Evolutionary conservation across 805 yeast genomes (phyloP), one percentile per base, ranked within the genome.

Genomic region (Kregervanrija fluxuum): DNA sequence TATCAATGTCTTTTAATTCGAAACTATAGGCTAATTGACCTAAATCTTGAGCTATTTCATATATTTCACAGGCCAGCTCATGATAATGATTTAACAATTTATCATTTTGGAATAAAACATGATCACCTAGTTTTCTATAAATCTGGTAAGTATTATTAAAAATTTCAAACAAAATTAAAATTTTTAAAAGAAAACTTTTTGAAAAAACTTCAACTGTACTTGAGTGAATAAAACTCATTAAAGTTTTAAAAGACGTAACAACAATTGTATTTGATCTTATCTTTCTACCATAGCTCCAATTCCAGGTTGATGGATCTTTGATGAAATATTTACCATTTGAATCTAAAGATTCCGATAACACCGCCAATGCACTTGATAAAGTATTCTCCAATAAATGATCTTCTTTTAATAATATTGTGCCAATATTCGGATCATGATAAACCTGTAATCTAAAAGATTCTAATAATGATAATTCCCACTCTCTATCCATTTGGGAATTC

Each of bases 91-190:
- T 66, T 50, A 71, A 80, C 37, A 70, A 75, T 30, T 66, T 66
- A 35, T 69, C 67, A 54, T 83, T 88, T 42, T 68, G 69, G 14
- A 11, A 43, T 44, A 75, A 75, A 30, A 82, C 85, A 62, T 84
- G 91, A 8, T 79, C 82, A 10, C 88, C 91, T 37, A 69, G 68
- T 49, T 80, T 80, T 47, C 88, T 70, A 45, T 60, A 67, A 30
- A 82, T 61, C 22, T 72, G 67, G 69, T 76, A 76, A 35, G 74
- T 73, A 17, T 81, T 79, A 54, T 82, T 84, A 56, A 79, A 82
- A 13, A 68, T 57, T 43, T 73, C 69, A 28, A 80, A 65, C n/a
- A 80, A 64, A 10, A 71, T 57, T 2, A 77, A 57, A 1, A 79
- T 44, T 32, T 72, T 59, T 9, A 64, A 56, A 36, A 80, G 56